These are phyloP conservation scores for Trichoderma reesei DNA, from an alignment of 495 filamentous ascomycete species.

Conservation along the genomic window DNA sequence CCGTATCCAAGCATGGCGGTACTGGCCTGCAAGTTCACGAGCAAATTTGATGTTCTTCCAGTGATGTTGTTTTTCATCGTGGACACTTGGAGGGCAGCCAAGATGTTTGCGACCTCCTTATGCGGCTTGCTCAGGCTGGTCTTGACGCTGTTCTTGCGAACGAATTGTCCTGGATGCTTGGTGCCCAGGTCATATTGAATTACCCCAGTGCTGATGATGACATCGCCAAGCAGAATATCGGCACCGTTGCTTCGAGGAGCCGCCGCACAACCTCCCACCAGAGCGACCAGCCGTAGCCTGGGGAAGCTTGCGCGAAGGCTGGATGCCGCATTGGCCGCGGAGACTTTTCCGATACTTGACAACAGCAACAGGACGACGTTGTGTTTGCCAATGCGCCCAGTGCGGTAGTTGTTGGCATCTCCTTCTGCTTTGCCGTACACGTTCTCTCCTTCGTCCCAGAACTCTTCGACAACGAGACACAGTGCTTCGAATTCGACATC, in stretches of 20 bases:
- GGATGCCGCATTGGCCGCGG: constrained; percentile 22
- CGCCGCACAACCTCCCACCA: constrained; percentile 29
- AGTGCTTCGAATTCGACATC: constrained; percentile 24
- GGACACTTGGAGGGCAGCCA: constrained; percentile 16
- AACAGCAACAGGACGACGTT: constrained; percentile 28
- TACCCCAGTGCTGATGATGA: constrained; percentile 30
- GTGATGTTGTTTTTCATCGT: constrained; percentile 13
- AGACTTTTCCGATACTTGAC: constrained; percentile 26
- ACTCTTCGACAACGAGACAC: constrained; percentile 21
- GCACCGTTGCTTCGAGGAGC: constrained; percentile 15
- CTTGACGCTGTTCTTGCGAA: constrained; percentile 19
- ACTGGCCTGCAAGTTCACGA: constrained; percentile 13
- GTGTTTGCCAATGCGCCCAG: constrained; percentile 26
- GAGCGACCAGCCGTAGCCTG: constrained; percentile 15
- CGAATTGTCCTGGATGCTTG: constrained; percentile 24
- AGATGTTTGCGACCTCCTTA: constrained; percentile 21
- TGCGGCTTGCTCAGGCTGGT: constrained; percentile 24
- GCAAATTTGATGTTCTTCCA: constrained; percentile 12
- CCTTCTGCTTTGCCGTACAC: constrained; percentile 17
- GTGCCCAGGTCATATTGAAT: constrained; percentile 33
- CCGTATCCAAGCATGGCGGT: constrained; percentile 1
- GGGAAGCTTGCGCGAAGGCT: constrained; percentile 24
- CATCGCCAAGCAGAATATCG: constrained; percentile 33
- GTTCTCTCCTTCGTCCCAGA: constrained; percentile 18
- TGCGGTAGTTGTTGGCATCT: constrained; percentile 27